Evolutionary conservation across 1,284 basidiomycete genomes (phyloP), one percentile per base, ranked within the genome.

Genomic region (Naganishia albida): DNA sequence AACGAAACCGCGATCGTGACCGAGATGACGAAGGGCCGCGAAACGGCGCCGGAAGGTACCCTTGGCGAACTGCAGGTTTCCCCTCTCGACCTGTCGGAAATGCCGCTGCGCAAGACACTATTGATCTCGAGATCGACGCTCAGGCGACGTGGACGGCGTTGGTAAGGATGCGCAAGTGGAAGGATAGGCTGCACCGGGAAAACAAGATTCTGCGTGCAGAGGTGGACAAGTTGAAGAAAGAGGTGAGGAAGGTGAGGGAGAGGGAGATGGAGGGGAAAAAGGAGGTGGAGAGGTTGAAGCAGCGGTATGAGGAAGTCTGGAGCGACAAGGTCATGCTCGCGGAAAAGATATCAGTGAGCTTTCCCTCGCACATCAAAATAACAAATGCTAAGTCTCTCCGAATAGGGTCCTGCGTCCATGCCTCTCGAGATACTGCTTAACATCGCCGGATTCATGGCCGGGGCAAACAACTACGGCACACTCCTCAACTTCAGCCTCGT

Each of bases 381-480:
- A 48, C 20, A 7, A 23, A 23, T 25, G 10, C 46, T 48, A 12
- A 48, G 6, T 25, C 46, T 44, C 43, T 20, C 25, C 20, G 20
- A 7, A 13, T 42, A 55, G 53, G 53, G 53, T 0, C 39, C 39
- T 25, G 39, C 53, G 12, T 26, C 23, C 4, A 16, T 55, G 15
- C 53, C 53, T 12, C 39, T 55, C 23, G 53, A 55, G 20, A 25
- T 55, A 3, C 40, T 43, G 15, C 20, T 28, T 2, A 42, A 15
- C 20, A 46, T 57, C 25, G 43, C 28, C 26, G 42, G 43, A n/a
- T 57, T 57, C 28, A 12, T 57, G 7, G 55, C 55, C 15, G 55
- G 55, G 30, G 16, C 55, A 0, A 57, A 57, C 53, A 40, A 25
- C 7, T 55, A 42, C 23, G 39, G 53, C 18, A 40, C 53, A 13